Evolutionary conservation across 1,139 yeast species (phyloP), one percentile per base, ranked within the genome.

Genomic region (Sugiyamaella novakii): DNA sequence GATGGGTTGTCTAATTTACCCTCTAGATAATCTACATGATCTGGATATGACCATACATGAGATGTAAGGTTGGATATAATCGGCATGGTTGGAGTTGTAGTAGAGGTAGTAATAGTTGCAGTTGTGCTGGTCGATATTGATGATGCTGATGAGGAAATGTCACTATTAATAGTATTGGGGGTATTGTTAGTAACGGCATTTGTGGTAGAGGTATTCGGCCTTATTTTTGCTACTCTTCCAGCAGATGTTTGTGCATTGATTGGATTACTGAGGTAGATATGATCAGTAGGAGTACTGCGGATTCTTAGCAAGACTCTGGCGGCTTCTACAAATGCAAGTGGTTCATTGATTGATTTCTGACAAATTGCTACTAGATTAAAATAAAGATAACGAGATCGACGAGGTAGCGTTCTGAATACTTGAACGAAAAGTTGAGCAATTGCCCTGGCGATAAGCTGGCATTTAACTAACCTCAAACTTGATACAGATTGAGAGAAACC

Each of bases 31-130:
- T 39, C 47, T 15, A 49, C 36, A 14, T 66, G 62, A 53, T 84
- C 92, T 0, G 91, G 92, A 57, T 76, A 81, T 14, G 69, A 67
- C 92, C 92, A 85, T 48, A 70, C 43, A 24, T 50, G 54, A 3
- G 48, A 40, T 2, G 54, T 47, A 15, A 33, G 7, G 11, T 6
- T 10, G 8, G 17, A 28, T 19, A 14, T 21, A 17, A 22, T 14
- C 8, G 34, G 15, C 8, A 31, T 10, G 17, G 43, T 28, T 2
- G 25, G 25, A 27, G 12, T 28, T 17, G 34, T 28, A 3, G 19
- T 27, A 7, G 38, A 5, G 3, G 36, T 18, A 5, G 28, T 29
- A 12, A 30, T 24, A 10, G 43, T 28, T 19, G 17, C 15, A 3
- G 24, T 18, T 8, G 36, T 21, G 5, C 28, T 5, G 5, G 36